phyloP scores from a whole-genome alignment of 176 grass and related monocot genomes.

The Phoenix dactylifera region DNA sequence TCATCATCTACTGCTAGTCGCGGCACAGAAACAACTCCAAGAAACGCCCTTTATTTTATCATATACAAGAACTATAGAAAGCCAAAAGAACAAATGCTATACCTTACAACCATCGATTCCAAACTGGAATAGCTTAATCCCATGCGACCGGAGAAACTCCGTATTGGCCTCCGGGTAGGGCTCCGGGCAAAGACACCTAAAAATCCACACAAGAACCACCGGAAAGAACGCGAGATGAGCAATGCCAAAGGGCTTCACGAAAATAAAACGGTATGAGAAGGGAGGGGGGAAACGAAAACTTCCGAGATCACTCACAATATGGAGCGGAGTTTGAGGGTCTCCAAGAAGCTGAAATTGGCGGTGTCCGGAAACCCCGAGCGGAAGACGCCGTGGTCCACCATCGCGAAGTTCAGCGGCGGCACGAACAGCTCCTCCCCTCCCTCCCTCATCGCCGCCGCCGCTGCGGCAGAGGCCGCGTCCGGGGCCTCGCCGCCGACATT shows the following conservation, averaged over 20 bases:
- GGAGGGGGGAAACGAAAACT: no score
- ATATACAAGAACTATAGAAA: no score
- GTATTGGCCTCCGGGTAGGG: constrained; percentile 56
- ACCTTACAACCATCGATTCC: constrained; percentile 89
- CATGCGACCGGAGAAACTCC: constrained; percentile 53
- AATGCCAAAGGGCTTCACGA: no score
- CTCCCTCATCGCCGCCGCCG: background rate
- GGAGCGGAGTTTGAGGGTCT: constrained; percentile 56
- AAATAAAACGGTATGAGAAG: background rate
- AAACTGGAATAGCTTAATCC: constrained; percentile 62
- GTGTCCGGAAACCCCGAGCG: constrained; percentile 68
- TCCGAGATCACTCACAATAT: constrained; percentile 37
- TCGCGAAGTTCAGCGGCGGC: constrained; percentile 74
- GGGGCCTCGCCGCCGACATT: constrained; percentile 2
- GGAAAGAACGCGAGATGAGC: background rate
- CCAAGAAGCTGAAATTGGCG: constrained; percentile 63
- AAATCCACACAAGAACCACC: background rate
- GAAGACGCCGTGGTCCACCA: constrained; percentile 73
- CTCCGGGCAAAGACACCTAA: constrained; percentile 80
- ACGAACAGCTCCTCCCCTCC: constrained; percentile 36
- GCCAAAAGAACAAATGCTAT: background rate
- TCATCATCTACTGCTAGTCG: no score
- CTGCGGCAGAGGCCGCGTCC: background rate
- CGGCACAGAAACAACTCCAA: no score
- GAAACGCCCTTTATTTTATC: no score